Base-by-base conservation (phyloP, 495 filamentous ascomycete genomes). In the Lasiosphaeria miniovina region DNA sequence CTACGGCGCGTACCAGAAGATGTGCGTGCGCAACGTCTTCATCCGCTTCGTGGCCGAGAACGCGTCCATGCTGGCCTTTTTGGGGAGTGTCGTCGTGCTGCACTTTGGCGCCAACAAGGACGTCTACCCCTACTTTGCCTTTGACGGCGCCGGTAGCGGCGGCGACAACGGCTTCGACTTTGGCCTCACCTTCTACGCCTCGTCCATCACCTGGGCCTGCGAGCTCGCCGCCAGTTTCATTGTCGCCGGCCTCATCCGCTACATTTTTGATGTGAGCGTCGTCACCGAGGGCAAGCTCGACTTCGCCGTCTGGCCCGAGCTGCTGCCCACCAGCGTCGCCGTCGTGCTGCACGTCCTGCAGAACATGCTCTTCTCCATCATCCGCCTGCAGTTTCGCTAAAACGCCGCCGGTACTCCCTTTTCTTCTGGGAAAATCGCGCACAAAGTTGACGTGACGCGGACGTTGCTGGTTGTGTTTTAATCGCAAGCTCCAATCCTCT, bases 301-400 rank as follows among this genome's bases (percentile, higher is more conserved):
- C 67, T 73, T 87, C 60, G 75, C 75, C 9, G 79, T 78, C 54
- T 86, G 82, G 77, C 84, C 84, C 7, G 84, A 86, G 74, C 64
- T 87, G 55, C 66, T 87, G 51, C 84, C 84, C 9, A 86, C 84
- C 36, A 79, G 79, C 45, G 76, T 86, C 31, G 82, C 80, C 8
- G 83, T 86, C 12, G 81, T 82, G 72, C 72, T 87, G 64, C 84
- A 87, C 60, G 84, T 87, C 33, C 65, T 86, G 69, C 84, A 86
- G 71, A 87, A 86, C 61, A 87, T 87, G 84, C 54, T 87, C 24
- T 85, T 87, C 63, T 81, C 81, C 24, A 86, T 87, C 63, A 79
- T 85, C 32, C 75, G 84, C 59, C 66, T 87, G 62, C 76, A 79
- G 61, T 87, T 87, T 72, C 73, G 75, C 60, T 80, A 63, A 77